phyloP scores from a whole-genome alignment of 768 basidiomycete genomes.

The Leccinum obscurum region DNA sequence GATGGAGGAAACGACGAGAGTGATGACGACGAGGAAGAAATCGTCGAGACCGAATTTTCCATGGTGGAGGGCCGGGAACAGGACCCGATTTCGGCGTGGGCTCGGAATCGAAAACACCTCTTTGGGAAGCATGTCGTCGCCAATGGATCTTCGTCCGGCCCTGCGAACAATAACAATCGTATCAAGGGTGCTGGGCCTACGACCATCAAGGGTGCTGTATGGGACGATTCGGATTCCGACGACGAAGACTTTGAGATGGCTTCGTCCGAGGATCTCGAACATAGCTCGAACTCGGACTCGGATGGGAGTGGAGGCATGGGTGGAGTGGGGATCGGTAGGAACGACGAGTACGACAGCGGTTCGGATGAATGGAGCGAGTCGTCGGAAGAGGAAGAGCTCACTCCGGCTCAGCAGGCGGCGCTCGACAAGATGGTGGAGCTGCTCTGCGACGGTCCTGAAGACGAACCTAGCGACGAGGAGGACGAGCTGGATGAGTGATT shows the following conservation, averaged over 20 bases:
- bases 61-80: conserved; percentile 74
- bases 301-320: conserved; percentile 30
- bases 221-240: conserved; percentile 37
- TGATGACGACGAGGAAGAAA: conserved; percentile 39
- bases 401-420: conserved; percentile 54
- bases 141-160: background rate
- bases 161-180: conserved; percentile 10
- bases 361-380: conserved; percentile 33
- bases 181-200: background rate
- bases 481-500: conserved; percentile 52
- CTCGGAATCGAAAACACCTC: conserved; percentile 50
- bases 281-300: conserved; percentile 36
- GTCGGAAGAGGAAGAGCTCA: conserved; percentile 47
- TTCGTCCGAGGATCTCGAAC: conserved; percentile 47
- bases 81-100: conserved; percentile 66
- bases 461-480: conserved; percentile 36
- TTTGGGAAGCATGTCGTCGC: conserved; percentile 45
- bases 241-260: conserved; percentile 37
- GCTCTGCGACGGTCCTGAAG: conserved; percentile 53
- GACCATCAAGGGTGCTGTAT: conserved; percentile 28
- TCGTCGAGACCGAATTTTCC: conserved; percentile 64
- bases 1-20: conserved; percentile 2
- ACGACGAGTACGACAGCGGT: conserved; percentile 27
- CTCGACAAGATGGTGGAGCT: conserved; percentile 67
- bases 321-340: conserved; percentile 24